Base-by-base conservation (phyloP, 768 basidiomycete genomes). In the Mycena galopus region DNA sequence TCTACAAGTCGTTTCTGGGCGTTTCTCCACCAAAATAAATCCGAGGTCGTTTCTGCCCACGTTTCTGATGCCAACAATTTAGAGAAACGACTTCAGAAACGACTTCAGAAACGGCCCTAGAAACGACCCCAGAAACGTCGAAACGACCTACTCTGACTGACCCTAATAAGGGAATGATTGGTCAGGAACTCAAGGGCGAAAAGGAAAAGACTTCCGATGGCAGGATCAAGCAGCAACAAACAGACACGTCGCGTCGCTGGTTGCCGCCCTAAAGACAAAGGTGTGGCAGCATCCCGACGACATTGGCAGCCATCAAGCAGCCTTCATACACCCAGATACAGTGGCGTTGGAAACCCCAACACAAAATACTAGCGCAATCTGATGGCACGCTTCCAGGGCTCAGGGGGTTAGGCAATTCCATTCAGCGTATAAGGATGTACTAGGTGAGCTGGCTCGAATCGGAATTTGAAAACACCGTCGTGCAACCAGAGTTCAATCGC, bases 401-500 rank as follows among this genome's bases (percentile, higher is more conserved):
- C 56, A 58, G 56, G 56, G 56, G 56, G 7, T 58, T 35, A 57
- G 56, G 56, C 33, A 58, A 58, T 58, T 35, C 56, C 56, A 58
- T 58, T 58, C 56, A 35, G 56, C 35, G 32, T 35, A 58, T 58
- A 58, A 58, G 33, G 56, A 58, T 58, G 56, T 58, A 58, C 56
- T 58, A 35, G 33, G 56, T 35, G 56, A 58, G 56, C 35, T 58
- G 56, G 35, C 56, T 58, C 33, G 56, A 58, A 58, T 58, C 56
- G 5, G 56, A 35, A 58, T 58, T 58, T 33, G 33, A 58, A 58
- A 58, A 58, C 33, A 33, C 56, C 56, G 32, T 58, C 56, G 56
- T 61, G 39, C 59, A 61, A 25, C 59, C 59, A 61, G 59, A 61
- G 37, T 61, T 61, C 59, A 61, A 61, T 61, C 59, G 39, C 59